A percentile compares a stretch with the other conserved stretches of the same genome.
phyloP scores from a whole-genome alignment of 202 grass and related monocot species.

The Elaeis oleifera region DNA sequence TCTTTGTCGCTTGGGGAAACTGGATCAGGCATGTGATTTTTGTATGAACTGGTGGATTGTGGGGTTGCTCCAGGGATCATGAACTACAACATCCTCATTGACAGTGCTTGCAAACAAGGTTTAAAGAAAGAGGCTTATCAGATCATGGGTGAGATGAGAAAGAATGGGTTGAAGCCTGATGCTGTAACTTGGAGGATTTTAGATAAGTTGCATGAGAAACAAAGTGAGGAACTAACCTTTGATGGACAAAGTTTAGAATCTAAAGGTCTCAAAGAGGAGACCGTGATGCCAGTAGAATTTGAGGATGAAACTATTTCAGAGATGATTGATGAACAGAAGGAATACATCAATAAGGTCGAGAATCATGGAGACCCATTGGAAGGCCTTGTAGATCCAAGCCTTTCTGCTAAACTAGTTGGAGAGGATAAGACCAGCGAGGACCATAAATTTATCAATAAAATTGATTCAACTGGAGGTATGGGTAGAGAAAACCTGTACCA shows the following conservation, averaged over 20 bases:
- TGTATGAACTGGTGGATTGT: conserved; percentile 61
- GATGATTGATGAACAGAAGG: neutral
- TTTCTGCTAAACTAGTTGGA: conserved; percentile 10
- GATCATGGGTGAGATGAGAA: conserved; percentile 67
- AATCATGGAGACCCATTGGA: conserved; percentile 16
- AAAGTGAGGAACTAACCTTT: neutral
- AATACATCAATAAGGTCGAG: conserved; percentile 6
- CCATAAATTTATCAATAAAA: neutral
- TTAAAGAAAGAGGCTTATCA: conserved; percentile 52
- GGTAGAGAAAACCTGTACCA: conserved; percentile 11
- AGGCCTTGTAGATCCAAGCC: conserved; percentile 25
- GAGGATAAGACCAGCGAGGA: conserved; percentile 5
- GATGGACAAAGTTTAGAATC: conserved; percentile 10
- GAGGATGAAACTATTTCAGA: conserved; percentile 6
- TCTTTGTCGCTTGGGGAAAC: conserved; percentile 50
- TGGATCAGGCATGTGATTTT: conserved; percentile 76
- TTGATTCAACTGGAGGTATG: conserved; percentile 6
- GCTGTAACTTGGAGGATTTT: conserved; percentile 89
- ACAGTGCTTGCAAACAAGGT: conserved; percentile 55
- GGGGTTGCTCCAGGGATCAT: conserved; percentile 45
- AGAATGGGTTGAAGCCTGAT: conserved; percentile 55
- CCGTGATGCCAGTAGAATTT: neutral
- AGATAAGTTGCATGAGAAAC: conserved; percentile 40
- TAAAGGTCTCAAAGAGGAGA: conserved; percentile 24
- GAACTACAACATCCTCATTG: conserved; percentile 79